These are phyloP conservation scores for Retiboletus flavoniger DNA, from an alignment of 1,284 basidiomycete genomes.

Conservation along the genomic window DNA sequence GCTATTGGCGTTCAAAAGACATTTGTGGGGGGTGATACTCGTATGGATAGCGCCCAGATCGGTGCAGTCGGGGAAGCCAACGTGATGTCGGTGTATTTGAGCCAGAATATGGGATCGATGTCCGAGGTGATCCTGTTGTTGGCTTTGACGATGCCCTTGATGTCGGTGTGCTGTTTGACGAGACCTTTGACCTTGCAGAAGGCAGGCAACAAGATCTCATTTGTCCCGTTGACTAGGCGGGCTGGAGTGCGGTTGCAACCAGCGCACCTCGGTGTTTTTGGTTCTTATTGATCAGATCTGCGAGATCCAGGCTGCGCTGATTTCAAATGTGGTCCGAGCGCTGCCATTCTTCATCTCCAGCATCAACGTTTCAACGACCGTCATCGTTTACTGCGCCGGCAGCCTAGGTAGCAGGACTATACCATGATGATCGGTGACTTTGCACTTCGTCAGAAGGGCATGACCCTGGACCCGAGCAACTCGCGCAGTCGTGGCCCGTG, in stretches of 20 bases:
- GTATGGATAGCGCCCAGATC: conserved; percentile 82
- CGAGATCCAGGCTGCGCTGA: conserved; percentile 71
- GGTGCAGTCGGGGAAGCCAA: conserved; percentile 87
- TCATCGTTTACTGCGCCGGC: conserved; percentile 7
- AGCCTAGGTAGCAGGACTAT: neutral
- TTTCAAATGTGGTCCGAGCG: conserved; percentile 47
- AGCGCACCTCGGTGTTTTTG: conserved; percentile 71
- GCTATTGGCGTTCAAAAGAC: conserved; percentile 39
- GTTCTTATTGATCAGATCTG: conserved; percentile 76
- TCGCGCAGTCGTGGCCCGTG: neutral
- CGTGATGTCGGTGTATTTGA: conserved; percentile 96
- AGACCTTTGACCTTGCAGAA: conserved; percentile 96
- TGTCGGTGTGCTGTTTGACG: conserved; percentile 98
- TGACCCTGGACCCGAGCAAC: conserved; percentile 8
- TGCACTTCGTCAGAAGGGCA: neutral
- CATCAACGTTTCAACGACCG: too few species aligned
- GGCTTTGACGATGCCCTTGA: conserved; percentile 94
- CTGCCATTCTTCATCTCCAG: conserved; percentile 58
- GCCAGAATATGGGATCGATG: conserved; percentile 95
- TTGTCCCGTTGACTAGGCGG: conserved; percentile 68
- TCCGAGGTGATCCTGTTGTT: conserved; percentile 95
- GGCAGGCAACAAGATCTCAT: conserved; percentile 85
- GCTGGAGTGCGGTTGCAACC: neutral
- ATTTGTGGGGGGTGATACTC: conserved; percentile 95
- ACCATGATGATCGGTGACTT: neutral